Evolutionary conservation across 1,284 basidiomycete species (phyloP), one percentile per base, ranked within the genome.

Genomic region (Cryptococcus sp.): DNA sequence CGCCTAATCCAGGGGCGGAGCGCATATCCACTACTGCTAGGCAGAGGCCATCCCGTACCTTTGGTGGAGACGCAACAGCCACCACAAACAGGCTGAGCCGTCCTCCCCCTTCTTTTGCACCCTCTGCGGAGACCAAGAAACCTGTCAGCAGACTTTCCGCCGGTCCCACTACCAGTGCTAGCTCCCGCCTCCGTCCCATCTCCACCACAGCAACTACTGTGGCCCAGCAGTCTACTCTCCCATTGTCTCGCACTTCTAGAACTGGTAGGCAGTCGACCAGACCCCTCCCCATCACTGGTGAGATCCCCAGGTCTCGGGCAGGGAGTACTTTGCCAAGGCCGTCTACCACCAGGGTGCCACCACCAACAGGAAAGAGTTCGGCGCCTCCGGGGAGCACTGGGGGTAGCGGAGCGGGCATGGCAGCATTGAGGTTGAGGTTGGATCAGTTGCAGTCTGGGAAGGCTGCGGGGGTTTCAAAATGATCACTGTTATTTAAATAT

Each of bases 371-470:
- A 9, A 56, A 54, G 18, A 36, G 28, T 16, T 57, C 54, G 21
- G 50, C 54, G 1, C 43, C 55, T 2, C 52, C 63, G 16, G 45
- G 51, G 33, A n/a, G 52, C 16, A 42, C 21, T n/a, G 52, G 37
- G 21, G 45, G 52, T 23, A 18, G 46, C 9, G 46, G 43, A 20
- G 40, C 53, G 33, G 50, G 59, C 11, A 37, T 68, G 40, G 56
- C 57, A 20, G 64, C 56, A 23, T 45, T 68, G 21, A 54, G 65
- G 49, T 56, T 50, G 28, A 62, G 67, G 43, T 48, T 68, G 43
- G 67, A 68, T 49, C 56, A 50, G 43, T 44, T 66, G 21, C 61
- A 62, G 42, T 65, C 67, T 23, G 65, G 51, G 50, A 65, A 68
- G 54, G 48, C 23, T 43, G 37, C 37, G 28, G 36, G 24, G 33